A percentile compares a stretch with the other conserved stretches of the same genome.
Evolutionary conservation across 257 asterid genomes (phyloP).

Genomic region (Euphrasia confusa): DNA sequence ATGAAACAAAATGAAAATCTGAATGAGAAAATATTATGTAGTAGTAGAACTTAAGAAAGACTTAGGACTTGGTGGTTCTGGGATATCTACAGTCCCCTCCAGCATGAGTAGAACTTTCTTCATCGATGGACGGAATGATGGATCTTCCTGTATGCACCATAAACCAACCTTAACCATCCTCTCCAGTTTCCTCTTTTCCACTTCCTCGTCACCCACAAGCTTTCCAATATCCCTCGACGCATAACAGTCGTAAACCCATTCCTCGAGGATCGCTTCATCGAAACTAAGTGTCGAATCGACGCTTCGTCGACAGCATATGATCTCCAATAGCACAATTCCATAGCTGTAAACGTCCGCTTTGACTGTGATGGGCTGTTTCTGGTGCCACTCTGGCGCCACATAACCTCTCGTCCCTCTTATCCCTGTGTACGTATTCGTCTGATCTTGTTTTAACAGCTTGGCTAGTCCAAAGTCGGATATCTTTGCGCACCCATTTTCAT

Average conservation of each 20-base stretch:
- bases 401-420: slow-evolving; percentile 51
- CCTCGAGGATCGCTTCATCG: slow-evolving; percentile 43
- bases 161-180: slow-evolving; percentile 42
- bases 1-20: not conserved
- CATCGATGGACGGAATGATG: slow-evolving; percentile 54
- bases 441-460: slow-evolving; percentile 47
- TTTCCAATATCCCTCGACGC: slow-evolving; percentile 23
- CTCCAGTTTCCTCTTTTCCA: slow-evolving; percentile 31
- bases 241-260: slow-evolving; percentile 38
- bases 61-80: slow-evolving; percentile 48
- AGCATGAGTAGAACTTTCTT: slow-evolving; percentile 52
- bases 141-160: slow-evolving; percentile 57
- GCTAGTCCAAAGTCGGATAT: slow-evolving; percentile 56
- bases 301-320: slow-evolving; percentile 35
- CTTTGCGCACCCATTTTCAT: slow-evolving; percentile 34
- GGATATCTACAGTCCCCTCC: slow-evolving; percentile 56
- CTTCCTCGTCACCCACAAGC: slow-evolving; percentile 30
- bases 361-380: slow-evolving; percentile 39
- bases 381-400: slow-evolving; percentile 57
- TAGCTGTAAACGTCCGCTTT: slow-evolving; percentile 59
- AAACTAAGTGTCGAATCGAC: slow-evolving; percentile 32
- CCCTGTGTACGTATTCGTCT: slow-evolving; percentile 39
- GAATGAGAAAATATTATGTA: not conserved
- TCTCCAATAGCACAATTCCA: slow-evolving; percentile 48
- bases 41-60: slow-evolving; percentile 34